Conservation (phyloP, 768 basidiomycete genomes). For the Gymnopilus junonius region DNA sequence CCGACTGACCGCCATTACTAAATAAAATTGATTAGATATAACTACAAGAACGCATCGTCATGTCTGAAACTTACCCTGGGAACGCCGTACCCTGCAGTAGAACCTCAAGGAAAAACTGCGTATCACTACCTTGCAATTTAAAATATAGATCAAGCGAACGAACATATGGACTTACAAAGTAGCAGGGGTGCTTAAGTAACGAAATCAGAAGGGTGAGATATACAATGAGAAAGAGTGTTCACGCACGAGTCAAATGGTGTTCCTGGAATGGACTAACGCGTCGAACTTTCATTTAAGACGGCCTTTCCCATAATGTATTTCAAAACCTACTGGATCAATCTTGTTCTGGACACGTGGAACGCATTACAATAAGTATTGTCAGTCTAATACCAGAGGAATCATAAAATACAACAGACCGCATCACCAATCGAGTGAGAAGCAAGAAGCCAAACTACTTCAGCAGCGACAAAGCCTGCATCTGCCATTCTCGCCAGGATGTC, state of each 20-base stretch:
- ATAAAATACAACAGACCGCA: slow-evolving; percentile 12
- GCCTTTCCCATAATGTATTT: background rate
- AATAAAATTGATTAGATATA: background rate
- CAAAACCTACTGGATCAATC: background rate
- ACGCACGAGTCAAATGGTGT: slow-evolving; percentile 37
- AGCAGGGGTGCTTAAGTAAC: background rate
- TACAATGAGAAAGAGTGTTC: background rate
- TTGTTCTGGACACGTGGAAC: background rate
- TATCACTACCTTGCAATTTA: slow-evolving; percentile 24
- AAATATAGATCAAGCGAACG: background rate
- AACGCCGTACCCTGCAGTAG: slow-evolving; percentile 25
- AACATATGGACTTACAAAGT: slow-evolving; percentile 9
- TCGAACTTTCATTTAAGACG: background rate
- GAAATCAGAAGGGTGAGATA: background rate
- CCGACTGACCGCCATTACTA: slow-evolving; percentile 19
- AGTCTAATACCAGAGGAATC: background rate
- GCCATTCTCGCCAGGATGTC: slow-evolving; percentile 28
- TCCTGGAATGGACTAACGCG: slow-evolving; percentile 15
- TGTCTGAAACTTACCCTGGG: slow-evolving; percentile 18
- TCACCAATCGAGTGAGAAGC: slow-evolving; percentile 28
- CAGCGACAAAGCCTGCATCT: slow-evolving; percentile 29
- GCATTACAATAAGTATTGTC: background rate
- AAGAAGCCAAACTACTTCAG: slow-evolving; percentile 27
- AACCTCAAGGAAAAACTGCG: slow-evolving; percentile 40
- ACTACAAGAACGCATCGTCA: too few species aligned